Conservation (phyloP, 768 basidiomycete genomes). For the Russula abietina region DNA sequence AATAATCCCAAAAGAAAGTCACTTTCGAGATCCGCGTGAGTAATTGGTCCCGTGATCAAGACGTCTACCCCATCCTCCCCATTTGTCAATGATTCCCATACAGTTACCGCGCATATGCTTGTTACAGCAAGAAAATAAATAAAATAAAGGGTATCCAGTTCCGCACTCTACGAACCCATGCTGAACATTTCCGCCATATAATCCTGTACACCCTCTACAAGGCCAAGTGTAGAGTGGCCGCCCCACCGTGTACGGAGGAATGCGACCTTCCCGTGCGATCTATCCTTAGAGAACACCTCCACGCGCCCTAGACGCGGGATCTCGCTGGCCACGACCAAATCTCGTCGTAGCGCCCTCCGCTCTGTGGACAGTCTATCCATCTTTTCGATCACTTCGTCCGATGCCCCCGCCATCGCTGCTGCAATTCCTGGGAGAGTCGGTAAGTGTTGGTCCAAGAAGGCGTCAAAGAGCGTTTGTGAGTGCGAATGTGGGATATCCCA, state of each 20-base stretch:
- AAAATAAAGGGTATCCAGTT: background rate
- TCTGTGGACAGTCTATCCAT: slow-evolving; percentile 36
- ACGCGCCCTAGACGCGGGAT: slow-evolving; percentile 47
- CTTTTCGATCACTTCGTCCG: slow-evolving; percentile 41
- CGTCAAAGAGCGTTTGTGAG: slow-evolving; percentile 60
- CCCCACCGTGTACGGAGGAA: slow-evolving; percentile 55
- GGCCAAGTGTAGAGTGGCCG: slow-evolving; percentile 51
- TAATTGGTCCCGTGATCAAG: too few relatives aligned
- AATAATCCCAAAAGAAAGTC: too few relatives aligned
- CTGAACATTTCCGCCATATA: slow-evolving; percentile 33
- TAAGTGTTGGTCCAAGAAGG: slow-evolving; percentile 57
- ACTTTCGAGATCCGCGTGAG: too few relatives aligned
- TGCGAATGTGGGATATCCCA: slow-evolving; percentile 67
- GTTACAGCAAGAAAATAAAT: background rate
- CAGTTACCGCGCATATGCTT: too few relatives aligned
- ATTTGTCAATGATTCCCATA: too few relatives aligned
- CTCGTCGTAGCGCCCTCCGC: slow-evolving; percentile 39
- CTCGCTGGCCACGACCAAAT: slow-evolving; percentile 40
- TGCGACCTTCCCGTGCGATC: slow-evolving; percentile 40
- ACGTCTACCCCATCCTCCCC: too few relatives aligned
- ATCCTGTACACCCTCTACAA: slow-evolving; percentile 66
- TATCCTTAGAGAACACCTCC: slow-evolving; percentile 45
- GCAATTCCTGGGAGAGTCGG: slow-evolving; percentile 36
- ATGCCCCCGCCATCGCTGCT: slow-evolving; percentile 29
- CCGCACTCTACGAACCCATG: slow-evolving; percentile 14